Conservation (phyloP, 768 basidiomycete species). For the Mycena vitilis region DNA sequence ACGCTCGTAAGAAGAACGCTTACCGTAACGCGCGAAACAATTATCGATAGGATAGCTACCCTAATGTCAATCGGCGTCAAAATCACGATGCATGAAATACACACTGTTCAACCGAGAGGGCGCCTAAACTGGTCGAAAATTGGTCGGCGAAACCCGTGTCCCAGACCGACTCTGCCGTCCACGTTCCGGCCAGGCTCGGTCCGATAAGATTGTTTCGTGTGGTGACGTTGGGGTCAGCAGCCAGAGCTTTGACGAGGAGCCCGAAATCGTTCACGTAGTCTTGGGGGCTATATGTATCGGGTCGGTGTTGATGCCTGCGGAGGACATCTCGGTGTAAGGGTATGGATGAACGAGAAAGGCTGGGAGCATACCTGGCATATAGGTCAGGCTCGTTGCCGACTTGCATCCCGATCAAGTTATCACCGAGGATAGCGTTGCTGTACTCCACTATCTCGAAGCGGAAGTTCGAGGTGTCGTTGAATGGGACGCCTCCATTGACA, state of each 20-base stretch:
- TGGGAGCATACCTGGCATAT: constrained; percentile 47
- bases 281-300: constrained; percentile 19
- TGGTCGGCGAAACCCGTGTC: constrained; percentile 50
- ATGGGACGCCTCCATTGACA: constrained; percentile 49
- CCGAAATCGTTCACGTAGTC: constrained; percentile 44
- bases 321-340: not conserved
- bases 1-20: not conserved
- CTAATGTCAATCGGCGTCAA: not conserved
- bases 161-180: constrained; percentile 51
- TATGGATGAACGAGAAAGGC: constrained; percentile 1
- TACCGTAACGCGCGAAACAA: constrained; percentile 60
- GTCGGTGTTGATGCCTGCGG: constrained; percentile 30
- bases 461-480: constrained; percentile 63
- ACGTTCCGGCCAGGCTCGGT: constrained; percentile 50
- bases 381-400: constrained; percentile 74
- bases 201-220: constrained; percentile 56
- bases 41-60: constrained; percentile 68
- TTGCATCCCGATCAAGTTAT: constrained; percentile 63
- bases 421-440: constrained; percentile 63
- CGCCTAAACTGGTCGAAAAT: constrained; percentile 43
- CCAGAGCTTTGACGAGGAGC: constrained; percentile 48
- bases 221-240: constrained; percentile 31
- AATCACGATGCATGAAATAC: too few relatives aligned
- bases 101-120: constrained; percentile 57
- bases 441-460: constrained; percentile 57